These are phyloP conservation scores for Termitomyces sp. DNA, from an alignment of 768 basidiomycete genomes.

Conservation along the genomic window DNA sequence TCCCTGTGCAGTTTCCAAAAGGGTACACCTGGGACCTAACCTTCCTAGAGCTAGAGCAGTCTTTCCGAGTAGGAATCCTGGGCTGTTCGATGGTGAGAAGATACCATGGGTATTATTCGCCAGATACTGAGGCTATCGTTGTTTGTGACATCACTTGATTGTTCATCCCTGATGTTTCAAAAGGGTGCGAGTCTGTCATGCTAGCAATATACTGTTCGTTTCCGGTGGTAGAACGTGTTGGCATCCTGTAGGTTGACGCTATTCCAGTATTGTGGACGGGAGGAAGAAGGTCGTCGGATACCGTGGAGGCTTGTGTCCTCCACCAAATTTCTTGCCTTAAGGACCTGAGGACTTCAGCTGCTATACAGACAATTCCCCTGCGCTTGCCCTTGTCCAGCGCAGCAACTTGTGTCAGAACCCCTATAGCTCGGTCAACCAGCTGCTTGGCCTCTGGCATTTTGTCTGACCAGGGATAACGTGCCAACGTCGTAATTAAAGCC, in stretches of 20 bases:
- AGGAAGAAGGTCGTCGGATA: background rate
- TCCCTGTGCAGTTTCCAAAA: background rate
- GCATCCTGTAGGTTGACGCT: background rate
- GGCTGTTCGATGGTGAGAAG: background rate
- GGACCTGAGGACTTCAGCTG: slow-evolving; percentile 31
- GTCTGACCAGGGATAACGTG: slow-evolving; percentile 33
- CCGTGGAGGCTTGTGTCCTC: slow-evolving; percentile 9
- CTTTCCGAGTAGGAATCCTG: background rate
- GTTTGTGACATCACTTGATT: background rate
- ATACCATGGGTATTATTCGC: background rate
- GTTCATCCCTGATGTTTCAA: background rate
- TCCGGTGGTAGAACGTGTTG: background rate
- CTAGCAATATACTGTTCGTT: slow-evolving; percentile 10
- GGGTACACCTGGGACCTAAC: background rate
- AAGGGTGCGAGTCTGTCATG: slow-evolving; percentile 5
- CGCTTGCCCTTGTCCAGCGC: slow-evolving; percentile 28
- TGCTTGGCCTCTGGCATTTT: slow-evolving; percentile 31
- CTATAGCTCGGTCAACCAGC: slow-evolving; percentile 32
- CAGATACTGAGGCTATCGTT: background rate
- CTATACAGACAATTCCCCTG: slow-evolving; percentile 34
- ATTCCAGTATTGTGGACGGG: background rate
- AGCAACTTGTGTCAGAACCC: slow-evolving; percentile 29
- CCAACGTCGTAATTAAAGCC: slow-evolving; percentile 36
- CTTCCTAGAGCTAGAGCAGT: too few relatives aligned
- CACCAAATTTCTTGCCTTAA: slow-evolving; percentile 25